A percentile compares a stretch with the other conserved stretches of the same genome.
phyloP scores from a whole-genome alignment of 441 rosid species.

The Mallotus japonicus region DNA sequence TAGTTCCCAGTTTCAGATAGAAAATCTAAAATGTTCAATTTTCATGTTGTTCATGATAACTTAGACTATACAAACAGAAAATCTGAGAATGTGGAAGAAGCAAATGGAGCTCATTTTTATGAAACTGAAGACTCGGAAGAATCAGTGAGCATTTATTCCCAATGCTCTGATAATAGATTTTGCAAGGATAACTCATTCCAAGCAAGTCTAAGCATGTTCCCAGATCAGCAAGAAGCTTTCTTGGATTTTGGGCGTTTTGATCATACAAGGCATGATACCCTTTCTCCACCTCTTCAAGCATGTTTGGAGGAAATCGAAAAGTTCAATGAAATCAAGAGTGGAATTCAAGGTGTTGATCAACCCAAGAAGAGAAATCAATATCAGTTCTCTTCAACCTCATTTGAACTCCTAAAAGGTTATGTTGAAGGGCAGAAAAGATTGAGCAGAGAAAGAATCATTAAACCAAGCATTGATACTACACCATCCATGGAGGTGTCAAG shows the following conservation, averaged over 20 bases:
- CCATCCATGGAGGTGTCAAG: not conserved
- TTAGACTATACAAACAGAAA: constrained; percentile 15
- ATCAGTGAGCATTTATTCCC: constrained; percentile 12
- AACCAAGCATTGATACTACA: constrained; percentile 18
- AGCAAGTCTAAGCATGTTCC: constrained; percentile 12
- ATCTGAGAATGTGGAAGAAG: not conserved
- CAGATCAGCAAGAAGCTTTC: constrained; percentile 15
- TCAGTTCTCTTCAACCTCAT: constrained; percentile 33
- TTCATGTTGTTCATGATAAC: not conserved
- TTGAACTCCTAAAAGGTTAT: constrained; percentile 35
- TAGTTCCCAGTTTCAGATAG: not conserved
- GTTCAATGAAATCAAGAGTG: constrained; percentile 21
- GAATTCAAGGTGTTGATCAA: constrained; percentile 20
- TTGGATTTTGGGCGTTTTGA: constrained; percentile 28
- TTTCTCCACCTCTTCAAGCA: constrained; percentile 36
- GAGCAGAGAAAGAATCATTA: constrained; percentile 25
- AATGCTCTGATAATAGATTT: constrained; percentile 9
- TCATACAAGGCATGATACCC: constrained; percentile 20
- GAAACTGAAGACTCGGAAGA: constrained; percentile 5
- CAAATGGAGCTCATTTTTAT: not conserved
- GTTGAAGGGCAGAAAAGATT: constrained; percentile 28
- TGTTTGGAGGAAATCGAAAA: constrained; percentile 24
- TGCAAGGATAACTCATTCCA: constrained; percentile 10
- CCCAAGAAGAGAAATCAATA: constrained; percentile 24
- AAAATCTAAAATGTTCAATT: not conserved